Percentiles rank a stretch among this genome's conserved stretches.
phyloP scores from a whole-genome alignment of 1,284 basidiomycete species.

The Peniophora sp. region DNA sequence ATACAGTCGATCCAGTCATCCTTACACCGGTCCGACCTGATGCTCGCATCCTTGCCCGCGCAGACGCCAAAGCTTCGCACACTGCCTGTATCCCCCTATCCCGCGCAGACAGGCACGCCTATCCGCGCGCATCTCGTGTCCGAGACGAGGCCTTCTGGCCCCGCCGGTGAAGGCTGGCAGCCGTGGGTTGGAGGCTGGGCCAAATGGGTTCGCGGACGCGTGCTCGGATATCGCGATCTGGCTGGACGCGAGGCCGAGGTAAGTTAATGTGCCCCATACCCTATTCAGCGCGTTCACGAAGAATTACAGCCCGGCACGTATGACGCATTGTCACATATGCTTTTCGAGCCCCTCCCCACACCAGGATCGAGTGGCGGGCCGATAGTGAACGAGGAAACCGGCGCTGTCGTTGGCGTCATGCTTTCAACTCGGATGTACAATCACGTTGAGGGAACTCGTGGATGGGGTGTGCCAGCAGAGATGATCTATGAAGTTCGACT shows the following conservation, averaged over 20 bases:
- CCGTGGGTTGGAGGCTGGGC: conserved; percentile 47
- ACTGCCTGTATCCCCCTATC: conserved; percentile 65
- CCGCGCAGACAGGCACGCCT: conserved; percentile 38
- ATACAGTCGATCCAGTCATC: conserved; percentile 39
- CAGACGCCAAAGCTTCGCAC: conserved; percentile 25
- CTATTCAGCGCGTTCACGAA: conserved; percentile 1
- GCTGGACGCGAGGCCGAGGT: conserved; percentile 51
- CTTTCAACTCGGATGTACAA: conserved; percentile 56
- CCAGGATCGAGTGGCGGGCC: conserved; percentile 69
- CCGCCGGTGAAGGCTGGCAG: conserved; percentile 34
- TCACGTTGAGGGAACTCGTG: conserved; percentile 46
- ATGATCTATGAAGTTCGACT: conserved; percentile 56
- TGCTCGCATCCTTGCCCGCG: conserved; percentile 33
- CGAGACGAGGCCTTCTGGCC: conserved; percentile 25
- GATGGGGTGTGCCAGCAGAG: conserved; percentile 67
- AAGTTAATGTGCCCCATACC: conserved; percentile 11
- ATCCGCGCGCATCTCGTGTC: conserved; percentile 53
- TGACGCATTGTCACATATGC: conserved; percentile 53
- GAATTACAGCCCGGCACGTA: conserved; percentile 55
- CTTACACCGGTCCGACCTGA: conserved; percentile 53
- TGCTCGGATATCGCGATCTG: conserved; percentile 53
- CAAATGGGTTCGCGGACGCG: conserved; percentile 44
- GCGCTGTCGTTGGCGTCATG: conserved; percentile 64
- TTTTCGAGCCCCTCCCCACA: conserved; percentile 50
- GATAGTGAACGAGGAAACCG: conserved; percentile 55